Base-by-base conservation (phyloP, 2,329 filamentous ascomycete genomes). In the Monascus ruber region DNA sequence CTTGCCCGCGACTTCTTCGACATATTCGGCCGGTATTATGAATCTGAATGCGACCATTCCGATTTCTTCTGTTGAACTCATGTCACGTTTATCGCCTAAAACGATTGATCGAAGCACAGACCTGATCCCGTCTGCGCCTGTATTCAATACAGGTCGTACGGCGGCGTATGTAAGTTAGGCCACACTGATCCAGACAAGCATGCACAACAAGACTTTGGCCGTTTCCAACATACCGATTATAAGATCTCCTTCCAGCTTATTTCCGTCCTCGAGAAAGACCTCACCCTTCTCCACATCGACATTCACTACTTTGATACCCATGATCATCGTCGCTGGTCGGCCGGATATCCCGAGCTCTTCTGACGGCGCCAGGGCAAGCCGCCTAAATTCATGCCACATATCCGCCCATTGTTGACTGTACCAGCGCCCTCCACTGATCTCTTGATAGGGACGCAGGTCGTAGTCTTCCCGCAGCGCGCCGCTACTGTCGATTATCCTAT, bases 81-180 rank as follows among this genome's bases (percentile, higher is more conserved):
- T 29, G 11, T 31, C 34, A 5, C 24, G 4, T 17, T 3, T 17
- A 11, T 33, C 10, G 4, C 27, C 32, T 28, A 41, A 26, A 25
- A 43, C 38, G 17, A 36, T 27, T 2, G 31, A 24, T 9, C 42
- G 37, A 8, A 43, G 27, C n/a, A 37, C 41, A n/a, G 42, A 43
- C 31, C 28, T 34, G 32, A 43, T 41, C 9, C 42, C 42, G 29
- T 43, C 42, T 5, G 42, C 42, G 24, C 31, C 42, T 43, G 26
- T 29, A 33, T 26, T 24, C 6, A 7, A 27, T n/a, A 5, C 31
- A 9, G 4, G 10, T 11, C 17, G 17, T 17, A 17, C 17, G 17
- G 17, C 17, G 17, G 17, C 17, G 17, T 17, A 3, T 17, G 17
- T 17, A 17, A 17, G 17, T 17, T 17, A 17, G 17, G 17, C 17